Conservation (phyloP, 2,329 filamentous ascomycete species). For the Aspergillus proliferans region DNA sequence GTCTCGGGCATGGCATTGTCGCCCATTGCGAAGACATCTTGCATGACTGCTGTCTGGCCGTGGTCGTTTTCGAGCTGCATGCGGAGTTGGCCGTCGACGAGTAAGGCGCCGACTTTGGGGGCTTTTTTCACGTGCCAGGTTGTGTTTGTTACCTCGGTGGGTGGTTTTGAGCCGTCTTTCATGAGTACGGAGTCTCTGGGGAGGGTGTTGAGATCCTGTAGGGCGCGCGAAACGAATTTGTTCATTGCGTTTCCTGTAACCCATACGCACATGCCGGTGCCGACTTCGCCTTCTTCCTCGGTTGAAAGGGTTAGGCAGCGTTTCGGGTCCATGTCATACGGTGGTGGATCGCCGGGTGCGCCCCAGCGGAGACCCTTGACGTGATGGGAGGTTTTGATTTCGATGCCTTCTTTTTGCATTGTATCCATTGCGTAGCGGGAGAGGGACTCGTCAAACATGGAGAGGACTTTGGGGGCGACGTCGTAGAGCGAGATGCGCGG, state of each 20-base stretch:
- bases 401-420: conserved; percentile 51
- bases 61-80: conserved; percentile 44
- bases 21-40: conserved; percentile 51
- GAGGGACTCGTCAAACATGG: conserved; percentile 55
- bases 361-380: conserved; percentile 50
- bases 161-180: conserved; percentile 10
- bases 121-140: conserved; percentile 48
- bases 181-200: conserved; percentile 25
- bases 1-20: conserved; percentile 52
- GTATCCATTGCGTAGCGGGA: conserved; percentile 52
- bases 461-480: conserved; percentile 53
- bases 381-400: conserved; percentile 54
- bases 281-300: conserved; percentile 53
- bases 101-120: conserved; percentile 41
- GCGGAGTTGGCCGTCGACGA: conserved; percentile 52
- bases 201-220: conserved; percentile 27
- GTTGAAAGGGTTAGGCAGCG: conserved; percentile 47
- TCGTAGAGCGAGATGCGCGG: conserved; percentile 55
- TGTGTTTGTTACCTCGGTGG: conserved; percentile 8
- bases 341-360: conserved; percentile 33
- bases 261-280: conserved; percentile 58
- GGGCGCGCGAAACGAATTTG: conserved; percentile 22
- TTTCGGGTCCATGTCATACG: conserved; percentile 38
- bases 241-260: conserved; percentile 37
- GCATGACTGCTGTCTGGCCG: conserved; percentile 37